Evolutionary conservation across 768 basidiomycete genomes (phyloP).

Genomic region (Kondoa malvinella): DNA sequence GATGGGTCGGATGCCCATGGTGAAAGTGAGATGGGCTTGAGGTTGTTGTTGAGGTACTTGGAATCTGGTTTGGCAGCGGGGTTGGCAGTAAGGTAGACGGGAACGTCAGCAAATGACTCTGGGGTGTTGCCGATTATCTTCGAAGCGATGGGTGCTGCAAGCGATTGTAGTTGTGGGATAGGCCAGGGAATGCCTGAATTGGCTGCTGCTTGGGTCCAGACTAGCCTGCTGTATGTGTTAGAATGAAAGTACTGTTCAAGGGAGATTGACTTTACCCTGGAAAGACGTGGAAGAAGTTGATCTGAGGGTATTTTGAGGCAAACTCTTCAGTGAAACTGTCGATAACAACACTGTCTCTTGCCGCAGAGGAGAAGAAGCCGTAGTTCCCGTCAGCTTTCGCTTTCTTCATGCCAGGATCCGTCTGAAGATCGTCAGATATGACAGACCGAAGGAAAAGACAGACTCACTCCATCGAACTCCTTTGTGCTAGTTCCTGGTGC

Average conservation of each 20-base stretch:
- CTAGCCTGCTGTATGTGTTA: background rate
- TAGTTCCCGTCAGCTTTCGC: conserved; percentile 2
- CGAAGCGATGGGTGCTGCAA: conserved; percentile 17
- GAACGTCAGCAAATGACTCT: conserved; percentile 21
- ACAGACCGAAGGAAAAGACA: background rate
- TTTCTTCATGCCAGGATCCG: background rate
- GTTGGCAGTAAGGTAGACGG: conserved; percentile 24
- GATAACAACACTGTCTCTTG: background rate
- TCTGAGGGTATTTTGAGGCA: conserved; percentile 14
- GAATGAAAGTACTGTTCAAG: background rate
- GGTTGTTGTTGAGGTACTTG: background rate
- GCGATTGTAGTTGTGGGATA: conserved; percentile 12
- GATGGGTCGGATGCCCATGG: background rate
- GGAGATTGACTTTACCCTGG: conserved; percentile 13
- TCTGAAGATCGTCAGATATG: conserved; percentile 1
- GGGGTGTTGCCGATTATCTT: conserved; percentile 22
- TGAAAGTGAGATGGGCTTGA: background rate
- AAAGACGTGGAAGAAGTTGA: conserved; percentile 24
- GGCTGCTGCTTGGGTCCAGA: background rate
- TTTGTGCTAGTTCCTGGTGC: conserved; percentile 16
- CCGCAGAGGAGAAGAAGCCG: background rate
- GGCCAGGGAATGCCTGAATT: conserved; percentile 18
- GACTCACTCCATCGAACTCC: conserved; percentile 10
- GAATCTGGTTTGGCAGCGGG: background rate
- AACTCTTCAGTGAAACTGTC: conserved; percentile 17